Conservation (phyloP, 108 stramenopile genomes). For the Cyclostephanos invisitatus region DNA sequence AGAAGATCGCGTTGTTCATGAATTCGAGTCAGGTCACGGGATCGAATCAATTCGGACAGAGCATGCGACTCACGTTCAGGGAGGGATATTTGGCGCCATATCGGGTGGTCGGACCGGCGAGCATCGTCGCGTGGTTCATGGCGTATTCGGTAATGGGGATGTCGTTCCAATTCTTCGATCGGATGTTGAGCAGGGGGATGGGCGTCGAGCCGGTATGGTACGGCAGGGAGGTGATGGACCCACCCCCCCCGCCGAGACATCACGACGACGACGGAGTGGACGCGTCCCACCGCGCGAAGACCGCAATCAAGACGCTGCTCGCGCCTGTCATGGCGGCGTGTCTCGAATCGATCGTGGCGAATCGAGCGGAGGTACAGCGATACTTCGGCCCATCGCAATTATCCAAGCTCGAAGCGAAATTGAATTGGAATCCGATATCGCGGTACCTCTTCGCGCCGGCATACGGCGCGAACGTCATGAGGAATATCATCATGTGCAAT, state of each 20-base stretch:
- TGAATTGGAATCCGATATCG: constrained; percentile 36
- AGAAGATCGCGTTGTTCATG: constrained; percentile 80
- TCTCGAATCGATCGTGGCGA: constrained; percentile 64
- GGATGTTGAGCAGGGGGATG: constrained; percentile 46
- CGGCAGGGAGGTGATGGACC: constrained; percentile 66
- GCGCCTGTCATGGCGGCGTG: constrained; percentile 57
- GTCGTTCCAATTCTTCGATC: constrained; percentile 73
- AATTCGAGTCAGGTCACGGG: constrained; percentile 75
- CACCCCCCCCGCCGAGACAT: constrained; percentile 21
- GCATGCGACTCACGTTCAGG: constrained; percentile 56
- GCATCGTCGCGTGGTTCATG: constrained; percentile 75
- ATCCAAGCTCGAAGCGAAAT: constrained; percentile 46
- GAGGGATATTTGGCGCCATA: constrained; percentile 66
- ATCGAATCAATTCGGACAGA: constrained; percentile 54
- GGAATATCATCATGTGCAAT: constrained; percentile 69
- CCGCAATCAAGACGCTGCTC: constrained; percentile 43
- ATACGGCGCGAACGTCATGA: constrained; percentile 42
- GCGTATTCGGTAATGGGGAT: constrained; percentile 75
- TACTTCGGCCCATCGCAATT: constrained; percentile 61
- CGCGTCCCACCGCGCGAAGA: constrained; percentile 29
- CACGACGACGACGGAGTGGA: neutral
- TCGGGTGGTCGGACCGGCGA: constrained; percentile 67
- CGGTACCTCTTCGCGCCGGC: constrained; percentile 46
- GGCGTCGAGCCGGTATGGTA: constrained; percentile 61
- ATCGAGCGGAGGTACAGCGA: constrained; percentile 78